Percentiles rank a stretch among this genome's conserved stretches.
These are phyloP conservation scores for Trichophyton schoenleinii DNA, from an alignment of 2,329 filamentous ascomycete genomes.

Conservation along the genomic window DNA sequence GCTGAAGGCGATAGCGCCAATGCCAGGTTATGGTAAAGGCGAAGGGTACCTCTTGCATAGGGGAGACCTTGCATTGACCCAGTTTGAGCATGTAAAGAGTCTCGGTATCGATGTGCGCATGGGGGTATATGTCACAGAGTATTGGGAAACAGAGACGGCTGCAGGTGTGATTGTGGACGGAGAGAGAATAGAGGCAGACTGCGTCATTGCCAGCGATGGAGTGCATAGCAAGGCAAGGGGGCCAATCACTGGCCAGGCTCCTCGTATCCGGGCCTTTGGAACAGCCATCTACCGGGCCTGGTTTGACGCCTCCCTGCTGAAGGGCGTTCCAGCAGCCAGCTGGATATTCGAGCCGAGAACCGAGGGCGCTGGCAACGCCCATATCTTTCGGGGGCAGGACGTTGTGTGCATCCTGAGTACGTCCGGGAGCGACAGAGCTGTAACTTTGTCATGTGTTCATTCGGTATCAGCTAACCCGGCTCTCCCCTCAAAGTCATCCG, in stretches of 20 bases:
- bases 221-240: conserved; percentile 4
- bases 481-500: too few species aligned
- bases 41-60: conserved; percentile 8
- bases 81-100: conserved; percentile 5
- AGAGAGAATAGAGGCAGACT: conserved; percentile 5
- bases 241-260: neutral
- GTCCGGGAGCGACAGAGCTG: neutral
- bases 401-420: neutral
- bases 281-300: neutral
- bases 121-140: conserved; percentile 6
- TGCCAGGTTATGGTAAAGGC: conserved; percentile 5
- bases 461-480: neutral
- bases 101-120: conserved; percentile 5
- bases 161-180: conserved; percentile 8
- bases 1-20: neutral
- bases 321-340: neutral
- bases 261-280: neutral
- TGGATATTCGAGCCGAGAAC: neutral
- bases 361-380: neutral
- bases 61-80: conserved; percentile 1
- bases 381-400: neutral
- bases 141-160: conserved; percentile 8
- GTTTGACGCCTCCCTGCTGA: neutral
- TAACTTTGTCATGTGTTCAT: neutral
- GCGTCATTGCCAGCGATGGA: conserved; percentile 8